Evolutionary conservation across 2,329 filamentous ascomycete species (phyloP), one percentile per base, ranked within the genome.

Genomic region (Colletotrichum brevisporum): DNA sequence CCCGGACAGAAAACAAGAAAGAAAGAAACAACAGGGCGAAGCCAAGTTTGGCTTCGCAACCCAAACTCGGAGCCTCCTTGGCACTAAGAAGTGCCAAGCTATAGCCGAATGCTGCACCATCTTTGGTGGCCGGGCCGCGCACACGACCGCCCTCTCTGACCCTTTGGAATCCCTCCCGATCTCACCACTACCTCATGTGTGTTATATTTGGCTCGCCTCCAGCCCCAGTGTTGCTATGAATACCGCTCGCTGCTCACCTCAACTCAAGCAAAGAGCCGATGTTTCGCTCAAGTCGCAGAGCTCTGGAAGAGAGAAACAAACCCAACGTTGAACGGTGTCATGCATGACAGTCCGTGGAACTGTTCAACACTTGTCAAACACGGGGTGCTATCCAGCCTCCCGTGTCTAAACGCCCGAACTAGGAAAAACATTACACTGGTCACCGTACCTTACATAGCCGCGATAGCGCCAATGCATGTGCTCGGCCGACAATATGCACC

Each of bases 371-470:
- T 51, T 45, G 41, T 50, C 61, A 59, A 68, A 54, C 41, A 50
- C 65, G 13, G 36, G 8, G 16, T 52, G 13, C 26, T 36, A 21
- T 56, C 45, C 59, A 57, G 27, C 45, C 45, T 63, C 45, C 41
- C 41, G 41, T 9, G 18, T 45, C 21, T 43, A 39, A 41, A 47
- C 26, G 16, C 13, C 2, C 18, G 27, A 47, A 24, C 63, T 53
- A 52, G 9, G 12, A 41, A 15, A 21, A 31, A 3, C 41, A 21
- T 43, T 36, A 36, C 31, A 16, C 24, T 60, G 31, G 21, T 41
- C 8, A 21, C 18, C 26, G 50, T 69, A 55, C 66, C 51, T 69
- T 61, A 61, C 62, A 69, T 66, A 66, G 66, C 62, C 66, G 62
- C 62, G 62, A 59, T 50, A 21, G 43, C 50, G 60, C 55, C 55